Evolutionary conservation across 148 eudicot genomes (phyloP), one percentile per base, ranked within the genome.

Genomic region (Dysphania ambrosioides): DNA sequence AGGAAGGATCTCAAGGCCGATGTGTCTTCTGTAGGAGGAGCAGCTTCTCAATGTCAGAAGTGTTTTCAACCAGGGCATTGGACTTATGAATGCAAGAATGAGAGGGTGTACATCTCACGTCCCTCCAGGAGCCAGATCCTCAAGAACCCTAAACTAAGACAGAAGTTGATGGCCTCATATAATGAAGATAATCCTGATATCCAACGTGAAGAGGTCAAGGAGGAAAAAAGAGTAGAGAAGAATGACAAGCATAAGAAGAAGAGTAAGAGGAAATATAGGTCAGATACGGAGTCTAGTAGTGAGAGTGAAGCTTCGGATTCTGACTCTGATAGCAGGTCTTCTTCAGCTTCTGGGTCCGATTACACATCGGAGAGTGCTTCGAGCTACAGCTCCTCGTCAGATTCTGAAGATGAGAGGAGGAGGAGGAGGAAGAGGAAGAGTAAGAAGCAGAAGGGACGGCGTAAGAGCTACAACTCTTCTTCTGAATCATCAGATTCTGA

Each of bases 51-150:
- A 64, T 94, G 98, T 82, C 98, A 94, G 58, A 94, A 94, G 82
- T 94, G 98, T 76, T 88, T 88, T 71, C 92, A 94, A 73, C 35
- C 82, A 9, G 96, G 93, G 72, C 98, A 94, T 74, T 94, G 98
- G 98, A 94, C 98, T 1, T 94, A 88, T 19, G 96, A 94, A 74
- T 94, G 98, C 85, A 92, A 92, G 85, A 94, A 94, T n/a, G 98
- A 94, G 58, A 81, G 98, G 60, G 97, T 90, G 57, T 93, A 93
- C 60, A 88, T 93, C 61, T 85, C 97, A 41, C 85, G 97, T 24
- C 96, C 96, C n/a, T 92, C 97, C 7, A 86, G 96, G 30, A 93
- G 89, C 31, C 97, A 93, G 71, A 83, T 87, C 55, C 87, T 92
- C 56, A 93, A 93, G 63, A 94, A 94, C 69, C 98, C 97, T 10